Percentiles rank a stretch among this genome's conserved stretches.
Conservation (phyloP, 2,329 filamentous ascomycete genomes). For the Diaporthe vexans region DNA sequence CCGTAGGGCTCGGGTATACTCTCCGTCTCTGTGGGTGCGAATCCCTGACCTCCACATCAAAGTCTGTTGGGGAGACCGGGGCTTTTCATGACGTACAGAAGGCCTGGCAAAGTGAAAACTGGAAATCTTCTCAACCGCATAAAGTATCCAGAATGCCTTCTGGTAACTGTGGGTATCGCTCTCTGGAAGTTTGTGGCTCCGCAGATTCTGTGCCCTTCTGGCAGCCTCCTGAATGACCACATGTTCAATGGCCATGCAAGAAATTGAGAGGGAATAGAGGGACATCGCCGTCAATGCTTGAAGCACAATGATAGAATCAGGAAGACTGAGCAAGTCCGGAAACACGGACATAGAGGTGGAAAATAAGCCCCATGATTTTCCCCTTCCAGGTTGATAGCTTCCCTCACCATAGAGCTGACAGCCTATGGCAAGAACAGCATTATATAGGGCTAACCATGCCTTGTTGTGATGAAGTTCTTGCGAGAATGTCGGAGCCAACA, state of each 20-base stretch:
- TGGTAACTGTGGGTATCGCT: slow-evolving; percentile 44
- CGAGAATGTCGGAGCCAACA: slow-evolving; percentile 47
- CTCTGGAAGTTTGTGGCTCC: slow-evolving; percentile 43
- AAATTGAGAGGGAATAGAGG: slow-evolving; percentile 48
- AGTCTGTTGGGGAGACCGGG: no score
- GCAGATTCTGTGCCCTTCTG: slow-evolving; percentile 50
- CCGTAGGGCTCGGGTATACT: no score
- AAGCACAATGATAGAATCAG: slow-evolving; percentile 49
- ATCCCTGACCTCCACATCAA: no score
- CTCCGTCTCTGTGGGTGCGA: no score
- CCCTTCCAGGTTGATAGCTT: slow-evolving; percentile 55
- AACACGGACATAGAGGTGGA: slow-evolving; percentile 53
- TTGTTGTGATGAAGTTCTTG: slow-evolving; percentile 47
- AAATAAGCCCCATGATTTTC: slow-evolving; percentile 56
- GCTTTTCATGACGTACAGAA: slow-evolving; percentile 44
- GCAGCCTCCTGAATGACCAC: slow-evolving; percentile 50
- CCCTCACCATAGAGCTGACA: slow-evolving; percentile 53
- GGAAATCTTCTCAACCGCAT: slow-evolving; percentile 47
- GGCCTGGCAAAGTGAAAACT: slow-evolving; percentile 50
- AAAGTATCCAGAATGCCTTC: slow-evolving; percentile 49
- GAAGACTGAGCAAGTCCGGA: slow-evolving; percentile 50
- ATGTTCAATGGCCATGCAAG: slow-evolving; percentile 50
- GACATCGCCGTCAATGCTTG: slow-evolving; percentile 52
- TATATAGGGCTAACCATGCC: slow-evolving; percentile 55
- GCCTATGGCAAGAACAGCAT: slow-evolving; percentile 55